These are phyloP conservation scores for Oleoguttula mirabilis DNA, from an alignment of 495 filamentous ascomycete genomes.

Conservation along the genomic window DNA sequence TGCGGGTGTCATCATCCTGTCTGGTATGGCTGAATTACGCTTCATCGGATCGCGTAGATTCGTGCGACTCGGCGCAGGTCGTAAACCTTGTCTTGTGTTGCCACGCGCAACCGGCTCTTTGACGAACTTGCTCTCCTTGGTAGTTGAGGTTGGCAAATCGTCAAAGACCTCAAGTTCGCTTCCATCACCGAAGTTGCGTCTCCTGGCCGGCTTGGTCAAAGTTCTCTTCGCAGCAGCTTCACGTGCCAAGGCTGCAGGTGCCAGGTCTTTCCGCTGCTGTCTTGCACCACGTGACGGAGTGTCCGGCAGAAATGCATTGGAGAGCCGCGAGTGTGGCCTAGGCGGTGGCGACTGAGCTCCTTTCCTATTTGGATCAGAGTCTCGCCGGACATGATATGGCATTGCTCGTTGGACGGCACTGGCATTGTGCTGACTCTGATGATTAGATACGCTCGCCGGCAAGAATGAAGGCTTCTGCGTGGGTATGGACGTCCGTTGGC, in stretches of 20 bases:
- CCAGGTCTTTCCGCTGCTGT: conserved; percentile 28
- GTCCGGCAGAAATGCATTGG: conserved; percentile 37
- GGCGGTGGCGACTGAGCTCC: conserved; percentile 39
- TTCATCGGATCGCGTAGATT: conserved; percentile 15
- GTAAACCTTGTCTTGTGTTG: conserved; percentile 42
- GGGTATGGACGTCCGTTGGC: conserved; percentile 1
- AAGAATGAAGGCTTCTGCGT: conserved; percentile 47
- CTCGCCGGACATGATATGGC: conserved; percentile 52
- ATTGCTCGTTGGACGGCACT: conserved; percentile 12
- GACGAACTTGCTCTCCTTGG: conserved; percentile 67
- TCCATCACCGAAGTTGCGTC: conserved; percentile 80
- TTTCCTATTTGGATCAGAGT: conserved; percentile 44
- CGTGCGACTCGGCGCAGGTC: conserved; percentile 22
- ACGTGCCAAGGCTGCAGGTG: conserved; percentile 35
- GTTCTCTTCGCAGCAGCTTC: conserved; percentile 51
- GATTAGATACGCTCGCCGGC: conserved; percentile 59
- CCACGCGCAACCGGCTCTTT: conserved; percentile 65
- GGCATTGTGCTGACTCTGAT: conserved; percentile 68
- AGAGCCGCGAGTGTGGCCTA: conserved; percentile 39
- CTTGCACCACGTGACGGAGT: conserved; percentile 28
- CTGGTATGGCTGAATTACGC: conserved; percentile 13
- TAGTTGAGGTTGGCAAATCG: conserved; percentile 79
- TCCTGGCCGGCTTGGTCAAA: conserved; percentile 55
- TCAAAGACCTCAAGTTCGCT: conserved; percentile 87
- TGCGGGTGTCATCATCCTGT: conserved; percentile 34